Percentiles rank a stretch among this genome's conserved stretches.
Conservation (phyloP, 169 alveolate species). For the Blepharisma undulans region DNA sequence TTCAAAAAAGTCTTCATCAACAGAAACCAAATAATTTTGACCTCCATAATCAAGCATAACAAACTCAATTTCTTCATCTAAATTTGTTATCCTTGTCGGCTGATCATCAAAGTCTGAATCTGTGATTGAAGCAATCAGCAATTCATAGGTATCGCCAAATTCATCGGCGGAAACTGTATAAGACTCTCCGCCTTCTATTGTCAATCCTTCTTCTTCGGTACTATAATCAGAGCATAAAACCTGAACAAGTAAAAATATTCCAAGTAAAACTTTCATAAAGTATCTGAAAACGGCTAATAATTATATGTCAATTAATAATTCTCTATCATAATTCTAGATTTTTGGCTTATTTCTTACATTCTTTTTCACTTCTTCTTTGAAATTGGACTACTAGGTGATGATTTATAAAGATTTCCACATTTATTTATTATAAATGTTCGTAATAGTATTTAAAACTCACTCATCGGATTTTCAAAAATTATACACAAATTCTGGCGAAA, state of each 20-base stretch:
- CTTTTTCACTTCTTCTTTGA: not conserved
- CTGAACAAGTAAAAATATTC: not conserved
- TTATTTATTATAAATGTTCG: not conserved
- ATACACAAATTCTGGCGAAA: too few species aligned
- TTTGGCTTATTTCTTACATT: not conserved
- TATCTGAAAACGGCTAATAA: not conserved
- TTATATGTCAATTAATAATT: not conserved
- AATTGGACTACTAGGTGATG: not conserved
- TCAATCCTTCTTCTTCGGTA: not conserved
- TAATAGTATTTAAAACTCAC: not conserved
- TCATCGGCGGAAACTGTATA: not conserved
- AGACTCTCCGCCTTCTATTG: not conserved
- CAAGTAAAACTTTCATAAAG: not conserved
- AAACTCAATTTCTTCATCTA: not conserved
- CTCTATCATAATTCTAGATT: not conserved
- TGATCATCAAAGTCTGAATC: conserved; percentile 5
- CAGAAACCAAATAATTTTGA: not conserved
- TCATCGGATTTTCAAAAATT: too few species aligned
- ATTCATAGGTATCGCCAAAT: not conserved
- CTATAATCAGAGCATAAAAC: not conserved
- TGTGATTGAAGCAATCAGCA: not conserved
- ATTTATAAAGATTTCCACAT: not conserved
- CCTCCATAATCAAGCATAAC: not conserved
- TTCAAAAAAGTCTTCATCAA: not conserved
- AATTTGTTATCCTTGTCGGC: not conserved